Percentiles rank a stretch among this genome's conserved stretches.
phyloP scores from a whole-genome alignment of 2,329 filamentous ascomycete genomes.

The Phialemoniopsis sp. region DNA sequence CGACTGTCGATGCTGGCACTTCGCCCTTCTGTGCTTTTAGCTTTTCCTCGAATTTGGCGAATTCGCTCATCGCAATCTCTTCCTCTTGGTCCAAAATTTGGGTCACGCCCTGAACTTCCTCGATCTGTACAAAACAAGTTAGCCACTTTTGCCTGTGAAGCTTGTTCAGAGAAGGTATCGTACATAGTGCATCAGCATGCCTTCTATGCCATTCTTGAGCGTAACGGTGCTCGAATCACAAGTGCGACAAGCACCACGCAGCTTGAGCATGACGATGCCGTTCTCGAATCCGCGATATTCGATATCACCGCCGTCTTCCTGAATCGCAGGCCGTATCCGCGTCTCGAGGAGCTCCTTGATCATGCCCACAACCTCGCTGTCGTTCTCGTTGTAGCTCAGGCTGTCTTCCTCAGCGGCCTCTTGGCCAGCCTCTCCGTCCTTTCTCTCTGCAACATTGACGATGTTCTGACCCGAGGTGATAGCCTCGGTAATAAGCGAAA shows the following conservation, averaged over 20 bases:
- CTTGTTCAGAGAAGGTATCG: conserved; percentile 30
- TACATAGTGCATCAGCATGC: conserved; percentile 96
- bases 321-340: conserved; percentile 88
- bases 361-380: conserved; percentile 94
- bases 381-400: conserved; percentile 80
- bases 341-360: conserved; percentile 98
- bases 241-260: conserved; percentile 89
- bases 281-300: conserved; percentile 88
- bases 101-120: conserved; percentile 89
- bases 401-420: conserved; percentile 59
- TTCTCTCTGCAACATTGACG: conserved; percentile 65
- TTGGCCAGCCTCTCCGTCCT: conserved; percentile 45
- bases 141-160: background rate
- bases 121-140: conserved; percentile 57
- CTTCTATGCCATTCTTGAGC: conserved; percentile 95
- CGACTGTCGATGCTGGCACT: conserved; percentile 28
- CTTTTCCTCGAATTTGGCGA: conserved; percentile 92
- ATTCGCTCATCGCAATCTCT: conserved; percentile 80
- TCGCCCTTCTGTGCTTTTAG: conserved; percentile 49
- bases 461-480: conserved; percentile 80
- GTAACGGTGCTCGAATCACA: conserved; percentile 97
- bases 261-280: conserved; percentile 79
- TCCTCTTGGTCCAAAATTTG: conserved; percentile 92
- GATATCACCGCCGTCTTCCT: conserved; percentile 97
- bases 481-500: conserved; percentile 89